Evolutionary conservation across 805 yeast species (phyloP).

Genomic region (Candida hispaniensis): DNA sequence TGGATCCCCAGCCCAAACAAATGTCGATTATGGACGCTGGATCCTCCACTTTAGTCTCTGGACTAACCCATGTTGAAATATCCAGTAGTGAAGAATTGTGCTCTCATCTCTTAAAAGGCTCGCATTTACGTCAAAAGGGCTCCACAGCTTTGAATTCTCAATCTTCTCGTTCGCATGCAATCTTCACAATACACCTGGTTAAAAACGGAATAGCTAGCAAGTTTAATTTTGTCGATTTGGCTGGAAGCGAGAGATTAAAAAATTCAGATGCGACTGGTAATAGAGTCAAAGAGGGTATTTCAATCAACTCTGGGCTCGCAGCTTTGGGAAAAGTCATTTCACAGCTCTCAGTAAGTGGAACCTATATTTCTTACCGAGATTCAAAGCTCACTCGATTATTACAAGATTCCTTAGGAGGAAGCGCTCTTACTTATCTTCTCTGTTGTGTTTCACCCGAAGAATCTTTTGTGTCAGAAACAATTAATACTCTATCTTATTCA

Average conservation of each 20-base stretch:
- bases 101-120: conserved; percentile 38
- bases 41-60: too few species aligned
- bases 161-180: conserved; percentile 71
- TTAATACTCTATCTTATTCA: conserved; percentile 22
- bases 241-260: conserved; percentile 54
- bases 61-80: conserved; percentile 39
- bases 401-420: conserved; percentile 78
- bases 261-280: conserved; percentile 42
- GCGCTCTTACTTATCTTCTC: conserved; percentile 79
- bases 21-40: conserved; percentile 49
- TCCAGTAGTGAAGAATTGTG: conserved; percentile 36
- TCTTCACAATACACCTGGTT: conserved; percentile 45
- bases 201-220: conserved; percentile 46
- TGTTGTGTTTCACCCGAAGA: conserved; percentile 49
- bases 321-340: conserved; percentile 51
- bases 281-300: conserved; percentile 52
- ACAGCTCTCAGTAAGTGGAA: conserved; percentile 20
- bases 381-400: conserved; percentile 60
- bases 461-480: conserved; percentile 20
- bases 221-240: conserved; percentile 55
- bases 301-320: conserved; percentile 56
- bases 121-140: conserved; percentile 46
- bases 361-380: conserved; percentile 47
- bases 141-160: conserved; percentile 52
- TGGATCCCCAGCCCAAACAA: conserved; percentile 30